These are phyloP conservation scores for Tulasnella sp. DNA, from an alignment of 768 basidiomycete genomes.

Conservation along the genomic window DNA sequence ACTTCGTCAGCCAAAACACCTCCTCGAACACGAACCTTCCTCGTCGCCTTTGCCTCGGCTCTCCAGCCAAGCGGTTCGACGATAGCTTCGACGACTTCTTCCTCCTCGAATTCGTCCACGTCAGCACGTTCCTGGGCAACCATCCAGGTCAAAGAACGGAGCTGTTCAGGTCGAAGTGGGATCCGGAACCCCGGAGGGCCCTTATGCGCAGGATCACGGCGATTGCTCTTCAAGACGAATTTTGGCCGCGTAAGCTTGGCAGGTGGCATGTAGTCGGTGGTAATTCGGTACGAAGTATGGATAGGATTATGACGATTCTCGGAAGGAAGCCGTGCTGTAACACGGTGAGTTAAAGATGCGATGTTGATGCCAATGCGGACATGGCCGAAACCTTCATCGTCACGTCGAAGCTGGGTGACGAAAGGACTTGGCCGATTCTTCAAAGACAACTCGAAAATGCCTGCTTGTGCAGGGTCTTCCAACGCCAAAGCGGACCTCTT, in stretches of 20 bases:
- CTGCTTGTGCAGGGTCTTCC: slow-evolving; percentile 83
- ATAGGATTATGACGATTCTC: slow-evolving; percentile 47
- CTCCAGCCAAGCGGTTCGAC: slow-evolving; percentile 86
- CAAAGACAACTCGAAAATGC: slow-evolving; percentile 80
- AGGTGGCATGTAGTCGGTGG: slow-evolving; percentile 69
- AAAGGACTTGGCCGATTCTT: slow-evolving; percentile 85
- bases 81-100: slow-evolving; percentile 89
- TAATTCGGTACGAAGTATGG: slow-evolving; percentile 70
- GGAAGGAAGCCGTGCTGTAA: slow-evolving; percentile 70
- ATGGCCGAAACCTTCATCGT: slow-evolving; percentile 56
- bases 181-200: slow-evolving; percentile 80
- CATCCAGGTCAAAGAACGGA: slow-evolving; percentile 93
- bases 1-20: slow-evolving; percentile 95
- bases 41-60: slow-evolving; percentile 84
- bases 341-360: slow-evolving; percentile 81
- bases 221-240: slow-evolving; percentile 74
- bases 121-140: slow-evolving; percentile 64
- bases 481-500: slow-evolving; percentile 51
- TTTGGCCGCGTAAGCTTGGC: slow-evolving; percentile 57
- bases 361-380: slow-evolving; percentile 87
- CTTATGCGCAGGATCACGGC: slow-evolving; percentile 58
- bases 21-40: slow-evolving; percentile 71
- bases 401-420: slow-evolving; percentile 72
- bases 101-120: slow-evolving; percentile 77
- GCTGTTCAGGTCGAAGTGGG: slow-evolving; percentile 74